Evolutionary conservation across 176 grass and related monocot genomes (phyloP), one percentile per base, ranked within the genome.

Genomic region (Panicum miliaceum): DNA sequence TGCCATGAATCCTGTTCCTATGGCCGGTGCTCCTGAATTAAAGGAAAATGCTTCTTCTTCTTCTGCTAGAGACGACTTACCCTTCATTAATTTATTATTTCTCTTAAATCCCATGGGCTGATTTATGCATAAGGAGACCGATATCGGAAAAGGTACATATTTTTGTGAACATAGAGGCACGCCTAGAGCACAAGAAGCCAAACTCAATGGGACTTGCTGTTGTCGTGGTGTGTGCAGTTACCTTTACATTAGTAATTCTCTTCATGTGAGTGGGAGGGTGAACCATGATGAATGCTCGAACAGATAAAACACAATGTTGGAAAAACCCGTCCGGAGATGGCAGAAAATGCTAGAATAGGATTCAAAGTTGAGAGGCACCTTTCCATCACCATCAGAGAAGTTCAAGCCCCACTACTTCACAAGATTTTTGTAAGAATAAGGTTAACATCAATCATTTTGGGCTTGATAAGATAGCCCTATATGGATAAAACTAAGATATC

Each of bases 391-490:
- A 40, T 41, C 7, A 42, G 13, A 41, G 13, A 68, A 68, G 29
- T 27, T 27, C 57, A 50, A 27, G 32, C 29, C 36, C 10, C 18
- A 75, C 63, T 52, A 3, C 4, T 26, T 51, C 40, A 75, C 1
- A 38, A 52, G 27, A 26, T 52, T 50, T 50, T 50, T 51, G 27
- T 64, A 84, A 75, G 8, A 4, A 27, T 51, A 27, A 63, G 20
- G 70, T 51, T 75, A 64, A 75, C 43, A 75, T 84, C 42, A 64
- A 51, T 25, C 54, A 50, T 52, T 75, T 75, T 36, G 19, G 60
- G 64, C 42, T 64, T 13, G 27, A 84, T 37, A 74, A 84, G 64
- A 57, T 38, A 84, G 20, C 80, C 57, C 50, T 11, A 20, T 0
- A 46, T 43, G 34, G 71, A 84, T 75, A 27, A 64, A n/a, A 22